Conservation (phyloP, 805 yeast genomes). For the Saccharomycopsis oosterbeekiorum region DNA sequence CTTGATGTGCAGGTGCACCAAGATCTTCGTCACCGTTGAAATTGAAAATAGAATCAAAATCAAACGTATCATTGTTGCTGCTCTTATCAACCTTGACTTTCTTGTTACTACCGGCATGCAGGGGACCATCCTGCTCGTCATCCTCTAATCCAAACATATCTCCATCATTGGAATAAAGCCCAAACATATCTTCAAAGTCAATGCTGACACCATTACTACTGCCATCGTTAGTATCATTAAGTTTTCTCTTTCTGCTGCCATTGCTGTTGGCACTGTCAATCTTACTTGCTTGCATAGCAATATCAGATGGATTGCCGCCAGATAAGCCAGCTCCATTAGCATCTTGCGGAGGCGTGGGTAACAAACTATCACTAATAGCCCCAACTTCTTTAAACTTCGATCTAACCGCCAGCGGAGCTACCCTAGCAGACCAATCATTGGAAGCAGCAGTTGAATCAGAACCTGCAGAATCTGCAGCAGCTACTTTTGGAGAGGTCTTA, state of each 20-base stretch:
- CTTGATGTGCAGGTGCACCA: background rate
- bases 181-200: background rate
- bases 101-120: background rate
- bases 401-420: constrained; percentile 15
- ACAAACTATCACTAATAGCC: constrained; percentile 10
- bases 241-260: background rate
- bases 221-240: background rate
- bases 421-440: constrained; percentile 17
- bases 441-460: background rate
- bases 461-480: constrained; percentile 7
- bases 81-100: constrained; percentile 4
- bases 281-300: constrained; percentile 1
- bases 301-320: background rate
- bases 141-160: background rate
- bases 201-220: background rate
- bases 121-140: background rate
- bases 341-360: constrained; percentile 19
- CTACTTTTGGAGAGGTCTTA: constrained; percentile 14
- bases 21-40: constrained; percentile 17
- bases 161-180: background rate
- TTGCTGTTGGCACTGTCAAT: background rate
- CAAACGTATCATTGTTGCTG: constrained; percentile 10
- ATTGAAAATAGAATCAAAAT: constrained; percentile 17
- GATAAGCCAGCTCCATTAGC: constrained; percentile 2
- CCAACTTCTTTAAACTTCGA: constrained; percentile 18